Conservation (phyloP, 148 eudicot genomes). For the Chenopodium album region DNA sequence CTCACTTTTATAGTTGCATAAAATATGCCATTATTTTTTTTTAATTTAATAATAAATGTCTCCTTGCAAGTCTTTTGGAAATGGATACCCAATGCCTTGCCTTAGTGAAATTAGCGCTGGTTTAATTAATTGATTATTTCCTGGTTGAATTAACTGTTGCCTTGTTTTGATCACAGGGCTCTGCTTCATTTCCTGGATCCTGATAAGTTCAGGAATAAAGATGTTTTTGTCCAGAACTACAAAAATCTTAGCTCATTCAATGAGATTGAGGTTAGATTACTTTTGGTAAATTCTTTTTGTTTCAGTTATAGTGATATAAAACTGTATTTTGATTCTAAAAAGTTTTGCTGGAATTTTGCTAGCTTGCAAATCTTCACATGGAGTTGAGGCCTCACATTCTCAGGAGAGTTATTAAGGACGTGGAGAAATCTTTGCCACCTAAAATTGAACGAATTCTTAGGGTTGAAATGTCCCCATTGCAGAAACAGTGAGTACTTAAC, state of each 20-base stretch:
- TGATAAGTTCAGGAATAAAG: slow-evolving; percentile 82
- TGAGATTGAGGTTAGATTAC: slow-evolving; percentile 69
- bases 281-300: not conserved
- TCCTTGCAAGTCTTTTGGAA: not conserved
- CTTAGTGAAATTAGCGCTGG: not conserved
- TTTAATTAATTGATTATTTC: not conserved
- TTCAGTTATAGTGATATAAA: not conserved
- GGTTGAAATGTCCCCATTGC: slow-evolving; percentile 99
- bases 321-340: not conserved
- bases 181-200: slow-evolving; percentile 97
- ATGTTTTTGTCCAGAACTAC: slow-evolving; percentile 90
- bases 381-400: slow-evolving; percentile 98
- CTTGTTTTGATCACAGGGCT: slow-evolving; percentile 55
- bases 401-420: slow-evolving; percentile 96
- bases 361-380: slow-evolving; percentile 98
- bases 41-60: not conserved
- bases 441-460: slow-evolving; percentile 96
- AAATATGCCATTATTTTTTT: not conserved
- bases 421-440: slow-evolving; percentile 98
- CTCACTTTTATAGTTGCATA: not conserved
- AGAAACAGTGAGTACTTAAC: slow-evolving; percentile 69
- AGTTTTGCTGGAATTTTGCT: slow-evolving; percentile 3
- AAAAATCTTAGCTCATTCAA: slow-evolving; percentile 96
- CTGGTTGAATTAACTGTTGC: not conserved
- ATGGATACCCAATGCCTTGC: not conserved